Evolutionary conservation across 148 eudicot genomes (phyloP).

Genomic region (Diospyros lotus): DNA sequence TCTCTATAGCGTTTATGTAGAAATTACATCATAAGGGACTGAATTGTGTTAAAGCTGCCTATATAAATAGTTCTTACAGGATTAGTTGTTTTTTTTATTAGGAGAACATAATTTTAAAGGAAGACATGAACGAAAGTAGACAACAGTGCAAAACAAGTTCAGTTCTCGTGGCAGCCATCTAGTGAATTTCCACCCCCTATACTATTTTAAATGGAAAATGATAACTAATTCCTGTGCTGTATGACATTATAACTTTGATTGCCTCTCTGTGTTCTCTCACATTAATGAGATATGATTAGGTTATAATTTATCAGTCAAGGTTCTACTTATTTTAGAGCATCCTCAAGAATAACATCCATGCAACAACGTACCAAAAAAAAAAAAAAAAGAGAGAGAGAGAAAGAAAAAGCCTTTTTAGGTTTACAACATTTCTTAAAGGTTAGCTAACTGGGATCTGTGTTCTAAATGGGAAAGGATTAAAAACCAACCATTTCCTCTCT

Average conservation of each 20-base stretch:
- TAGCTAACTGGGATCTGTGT: neutral
- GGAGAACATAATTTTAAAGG: neutral
- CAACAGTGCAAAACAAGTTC: neutral
- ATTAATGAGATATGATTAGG: neutral
- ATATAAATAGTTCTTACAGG: neutral
- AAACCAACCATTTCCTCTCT: slow-evolving; percentile 7
- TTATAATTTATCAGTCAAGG: neutral
- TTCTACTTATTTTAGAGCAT: neutral
- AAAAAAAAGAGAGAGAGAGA: no score
- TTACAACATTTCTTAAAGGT: neutral
- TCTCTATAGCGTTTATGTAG: neutral
- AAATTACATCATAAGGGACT: neutral
- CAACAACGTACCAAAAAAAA: no score
- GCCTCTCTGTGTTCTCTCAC: neutral
- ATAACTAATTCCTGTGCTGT: neutral
- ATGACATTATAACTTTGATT: neutral
- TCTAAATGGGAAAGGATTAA: neutral
- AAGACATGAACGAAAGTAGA: neutral
- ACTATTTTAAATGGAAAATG: neutral
- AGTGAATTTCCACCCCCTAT: neutral
- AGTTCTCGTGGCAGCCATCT: neutral
- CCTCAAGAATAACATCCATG: neutral
- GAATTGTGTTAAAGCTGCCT: neutral
- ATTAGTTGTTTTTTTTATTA: neutral
- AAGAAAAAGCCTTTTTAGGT: neutral